Evolutionary conservation across 2,329 filamentous ascomycete species (phyloP), one percentile per base, ranked within the genome.

Genomic region (Pyrenophora graminea): DNA sequence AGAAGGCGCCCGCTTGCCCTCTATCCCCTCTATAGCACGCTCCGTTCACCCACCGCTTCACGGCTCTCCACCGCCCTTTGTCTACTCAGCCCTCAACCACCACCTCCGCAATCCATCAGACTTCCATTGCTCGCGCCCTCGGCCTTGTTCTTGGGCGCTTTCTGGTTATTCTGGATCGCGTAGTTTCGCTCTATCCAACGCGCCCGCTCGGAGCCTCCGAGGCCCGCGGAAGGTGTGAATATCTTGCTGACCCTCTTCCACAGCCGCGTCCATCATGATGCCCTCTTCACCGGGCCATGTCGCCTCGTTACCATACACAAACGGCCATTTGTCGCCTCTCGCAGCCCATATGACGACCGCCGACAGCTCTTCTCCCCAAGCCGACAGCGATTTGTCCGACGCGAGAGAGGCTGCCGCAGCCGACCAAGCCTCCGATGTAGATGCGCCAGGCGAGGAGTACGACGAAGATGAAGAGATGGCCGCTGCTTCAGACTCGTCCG

Each of bases 341-440:
- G 75, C 79, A 59, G 77, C 79, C 62, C 75, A 79, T 61, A 74
- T 69, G 57, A 68, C 70, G 53, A 69, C 70, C 50, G 73, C 74
- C 47, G 70, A 74, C 42, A 77, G 80, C 50, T 72, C 75, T 53
- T 76, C 76, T 39, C 77, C 81, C 55, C 81, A 81, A 60, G 88
- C 82, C 75, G 89, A 91, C 64, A 90, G 85, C 80, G 89, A 91
- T 63, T 80, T 88, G 54, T 91, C 89, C 65, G 88, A 95, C 67
- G 79, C 83, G 63, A 82, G 83, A 68, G 83, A 88, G 65, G 73
- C 77, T 66, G 76, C 76, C 70, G 80, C 59, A 66, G 64, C 63
- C 55, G 65, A 69, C 56, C 62, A 64, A 59, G 70, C 71, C 45
- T 72, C 68, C 48, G 71, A 72, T 46, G 67, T 71, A 59, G 75